phyloP scores from a whole-genome alignment of 1,284 basidiomycete genomes.

The Irpex rosettiformis region DNA sequence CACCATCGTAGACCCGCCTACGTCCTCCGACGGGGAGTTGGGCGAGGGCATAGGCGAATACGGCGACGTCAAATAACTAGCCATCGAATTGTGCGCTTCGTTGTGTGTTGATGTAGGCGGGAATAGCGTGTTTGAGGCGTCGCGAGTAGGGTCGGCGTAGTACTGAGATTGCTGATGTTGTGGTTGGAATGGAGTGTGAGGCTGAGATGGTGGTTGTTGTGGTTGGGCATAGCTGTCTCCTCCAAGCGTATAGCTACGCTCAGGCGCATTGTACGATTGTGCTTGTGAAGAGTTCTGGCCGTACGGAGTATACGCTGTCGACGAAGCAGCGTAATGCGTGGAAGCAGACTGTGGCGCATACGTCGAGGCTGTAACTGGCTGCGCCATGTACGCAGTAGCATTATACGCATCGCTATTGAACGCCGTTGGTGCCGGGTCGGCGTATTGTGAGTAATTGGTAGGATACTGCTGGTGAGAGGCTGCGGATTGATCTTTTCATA shows the following conservation, averaged over 20 bases:
- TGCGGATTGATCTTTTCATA: conserved; percentile 48
- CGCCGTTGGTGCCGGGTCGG: conserved; percentile 45
- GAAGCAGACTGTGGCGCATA: conserved; percentile 18
- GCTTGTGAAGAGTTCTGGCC: conserved; percentile 9
- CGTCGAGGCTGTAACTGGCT: conserved; percentile 11
- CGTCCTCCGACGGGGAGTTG: conserved; percentile 5
- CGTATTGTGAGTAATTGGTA: conserved; percentile 37
- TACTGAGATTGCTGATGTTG: conserved; percentile 15
- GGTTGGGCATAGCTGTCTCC: conserved; percentile 45
- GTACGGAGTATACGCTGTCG: conserved; percentile 18
- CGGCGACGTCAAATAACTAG: conserved; percentile 18
- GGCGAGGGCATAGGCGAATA: conserved; percentile 17
- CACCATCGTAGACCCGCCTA: conserved; percentile 3
- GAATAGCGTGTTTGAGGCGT: not conserved
- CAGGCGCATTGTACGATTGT: conserved; percentile 26
- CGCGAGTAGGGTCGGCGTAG: conserved; percentile 30
- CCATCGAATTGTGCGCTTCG: conserved; percentile 19
- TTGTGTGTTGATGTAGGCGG: conserved; percentile 16
- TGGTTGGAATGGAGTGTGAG: not conserved
- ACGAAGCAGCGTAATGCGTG: conserved; percentile 23
- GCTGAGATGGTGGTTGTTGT: not conserved
- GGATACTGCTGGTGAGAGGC: conserved; percentile 47
- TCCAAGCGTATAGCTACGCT: conserved; percentile 56
- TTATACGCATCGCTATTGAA: conserved; percentile 42
- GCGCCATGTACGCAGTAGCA: conserved; percentile 29